Evolutionary conservation across 768 basidiomycete species (phyloP).

Genomic region (Tricholoma flavovirens): DNA sequence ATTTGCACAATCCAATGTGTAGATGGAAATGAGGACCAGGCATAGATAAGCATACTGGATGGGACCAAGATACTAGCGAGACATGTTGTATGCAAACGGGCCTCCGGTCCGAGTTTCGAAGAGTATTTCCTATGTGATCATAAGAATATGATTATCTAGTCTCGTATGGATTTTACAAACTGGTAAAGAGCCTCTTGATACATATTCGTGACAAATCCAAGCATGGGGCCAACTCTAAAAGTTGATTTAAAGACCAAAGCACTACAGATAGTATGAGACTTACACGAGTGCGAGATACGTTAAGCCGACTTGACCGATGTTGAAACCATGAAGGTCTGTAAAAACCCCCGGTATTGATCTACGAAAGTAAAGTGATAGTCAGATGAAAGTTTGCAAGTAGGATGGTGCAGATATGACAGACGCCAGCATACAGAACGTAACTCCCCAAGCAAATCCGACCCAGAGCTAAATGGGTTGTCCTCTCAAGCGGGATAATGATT

Average conservation of each 20-base stretch:
- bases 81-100: constrained; percentile 55
- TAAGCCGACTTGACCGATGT: constrained; percentile 51
- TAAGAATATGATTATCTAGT: background rate
- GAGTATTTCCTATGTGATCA: constrained; percentile 25
- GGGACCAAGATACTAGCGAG: constrained; percentile 50
- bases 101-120: constrained; percentile 42
- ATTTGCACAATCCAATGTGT: constrained; percentile 59
- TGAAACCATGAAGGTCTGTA: constrained; percentile 51
- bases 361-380: background rate
- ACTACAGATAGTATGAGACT: constrained; percentile 11
- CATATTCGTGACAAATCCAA: constrained; percentile 42
- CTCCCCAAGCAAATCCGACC: constrained; percentile 74
- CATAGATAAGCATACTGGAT: constrained; percentile 64
- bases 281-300: constrained; percentile 55
- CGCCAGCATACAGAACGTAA: constrained; percentile 64
- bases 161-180: constrained; percentile 23
- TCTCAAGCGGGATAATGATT: background rate
- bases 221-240: constrained; percentile 48
- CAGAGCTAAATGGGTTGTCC: constrained; percentile 40
- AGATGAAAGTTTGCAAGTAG: background rate
- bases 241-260: constrained; percentile 1
- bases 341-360: constrained; percentile 59
- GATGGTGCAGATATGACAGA: constrained; percentile 18
- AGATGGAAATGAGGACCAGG: constrained; percentile 52
- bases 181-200: constrained; percentile 47